Evolutionary conservation across 495 filamentous ascomycete genomes (phyloP).

Genomic region (Paragyromitra xinjiangensis): DNA sequence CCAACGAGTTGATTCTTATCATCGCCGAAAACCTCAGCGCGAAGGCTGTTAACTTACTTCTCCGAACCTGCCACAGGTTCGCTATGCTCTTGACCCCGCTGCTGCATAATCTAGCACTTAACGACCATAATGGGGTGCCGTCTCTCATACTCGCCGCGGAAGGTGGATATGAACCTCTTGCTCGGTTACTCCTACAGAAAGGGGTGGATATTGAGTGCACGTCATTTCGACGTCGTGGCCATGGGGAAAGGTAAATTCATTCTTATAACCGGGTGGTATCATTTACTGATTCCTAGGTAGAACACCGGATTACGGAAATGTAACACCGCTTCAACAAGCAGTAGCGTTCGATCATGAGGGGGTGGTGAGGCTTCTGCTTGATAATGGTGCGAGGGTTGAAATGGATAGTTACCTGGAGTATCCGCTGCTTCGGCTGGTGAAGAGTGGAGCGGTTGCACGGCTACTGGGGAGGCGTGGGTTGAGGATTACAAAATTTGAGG

Average conservation of each 20-base stretch:
- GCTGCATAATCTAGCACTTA: neutral
- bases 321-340: conserved; percentile 8
- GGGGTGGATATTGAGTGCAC: neutral
- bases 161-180: conserved; percentile 10
- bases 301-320: neutral
- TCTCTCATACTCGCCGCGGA: conserved; percentile 11
- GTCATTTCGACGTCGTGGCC: neutral
- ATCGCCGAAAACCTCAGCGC: neutral
- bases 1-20: conserved; percentile 12
- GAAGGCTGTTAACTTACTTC: conserved; percentile 2
- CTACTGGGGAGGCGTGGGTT: neutral
- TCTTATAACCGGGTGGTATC: neutral
- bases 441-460: neutral
- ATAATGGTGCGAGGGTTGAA: neutral
- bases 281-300: neutral
- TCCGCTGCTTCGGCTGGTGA: neutral
- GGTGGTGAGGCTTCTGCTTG: conserved; percentile 5
- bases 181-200: neutral
- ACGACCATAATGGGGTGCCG: neutral
- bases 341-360: neutral
- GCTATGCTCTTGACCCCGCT: neutral
- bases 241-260: neutral
- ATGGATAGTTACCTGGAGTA: too few species aligned
- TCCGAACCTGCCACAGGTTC: neutral
- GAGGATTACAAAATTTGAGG: neutral